Base-by-base conservation (phyloP, 257 asterid genomes). In the Solanum clarkiae region DNA sequence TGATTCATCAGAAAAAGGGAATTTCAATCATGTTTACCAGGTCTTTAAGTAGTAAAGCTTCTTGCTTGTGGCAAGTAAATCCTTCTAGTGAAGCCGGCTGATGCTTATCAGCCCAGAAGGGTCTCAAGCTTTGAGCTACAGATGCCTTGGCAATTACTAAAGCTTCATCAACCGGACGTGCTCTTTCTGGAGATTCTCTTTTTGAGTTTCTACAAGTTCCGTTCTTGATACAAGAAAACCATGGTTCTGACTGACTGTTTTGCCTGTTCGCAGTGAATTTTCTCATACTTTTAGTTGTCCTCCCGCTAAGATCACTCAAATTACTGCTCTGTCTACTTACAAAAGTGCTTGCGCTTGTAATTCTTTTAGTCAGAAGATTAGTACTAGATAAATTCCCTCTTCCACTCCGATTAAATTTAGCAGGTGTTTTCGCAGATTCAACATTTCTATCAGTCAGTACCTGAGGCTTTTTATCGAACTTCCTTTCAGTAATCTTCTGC, bases 61-160 rank as follows among this genome's bases (percentile, higher is more conserved):
- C 95, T 84, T 92, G 89, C 89, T 91, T 94, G 89, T 93, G 98
- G 89, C 95, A 95, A 83, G 91, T 89, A 88, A 94, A 95, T 56
- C 88, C 96, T 42, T 49, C 80, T 85, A 95, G 86, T 2, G 95
- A 90, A 84, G 87, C 82, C 49, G 98, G 98, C 85, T 88, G 97
- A 86, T 95, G 90, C 85, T 92, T 94, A 68, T 95, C 97, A 32
- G 98, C 97, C 98, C 98, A 95, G 84, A 95, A 88, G 47, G 88
- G 94, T 70, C 96, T 90, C 86, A 95, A 86, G 91, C 90, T 93
- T 91, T 93, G 96, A 10, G 91, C 92, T 69, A 95, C 95, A 32
- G 85, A 84, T 16, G 98, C 94, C 92, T 91, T 95, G 75, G 87
- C 92, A 44, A 95, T 94, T 68, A 95, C 90, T 3, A 92, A 88